Percentiles rank a stretch among this genome's conserved stretches.
Conservation (phyloP, 1,139 yeast species). For the Saccharomyces uvarum region DNA sequence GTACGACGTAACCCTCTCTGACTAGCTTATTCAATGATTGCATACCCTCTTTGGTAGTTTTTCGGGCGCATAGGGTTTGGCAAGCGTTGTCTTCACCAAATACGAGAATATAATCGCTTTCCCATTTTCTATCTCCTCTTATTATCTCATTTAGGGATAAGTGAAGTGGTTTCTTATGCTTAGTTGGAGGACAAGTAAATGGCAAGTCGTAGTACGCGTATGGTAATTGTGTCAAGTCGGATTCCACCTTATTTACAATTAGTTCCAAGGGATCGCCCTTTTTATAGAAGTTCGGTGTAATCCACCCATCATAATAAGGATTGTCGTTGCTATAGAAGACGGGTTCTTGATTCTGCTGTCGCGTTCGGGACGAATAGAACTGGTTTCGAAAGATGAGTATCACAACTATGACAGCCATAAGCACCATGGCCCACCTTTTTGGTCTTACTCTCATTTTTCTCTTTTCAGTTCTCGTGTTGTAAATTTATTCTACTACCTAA, state of each 20-base stretch:
- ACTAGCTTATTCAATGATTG: slow-evolving; percentile 55
- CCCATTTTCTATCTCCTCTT: slow-evolving; percentile 74
- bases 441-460: not conserved
- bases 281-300: slow-evolving; percentile 25
- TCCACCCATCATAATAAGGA: slow-evolving; percentile 17
- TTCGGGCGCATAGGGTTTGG: slow-evolving; percentile 56
- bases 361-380: not conserved
- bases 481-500: not conserved
- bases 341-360: not conserved
- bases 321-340: not conserved
- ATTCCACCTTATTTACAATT: slow-evolving; percentile 68
- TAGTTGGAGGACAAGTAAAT: slow-evolving; percentile 69
- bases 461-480: not conserved
- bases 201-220: slow-evolving; percentile 70
- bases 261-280: slow-evolving; percentile 61
- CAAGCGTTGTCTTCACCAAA: slow-evolving; percentile 64
- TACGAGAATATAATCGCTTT: slow-evolving; percentile 55
- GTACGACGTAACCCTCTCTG: slow-evolving; percentile 63
- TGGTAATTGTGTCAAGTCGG: slow-evolving; percentile 72
- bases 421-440: not conserved
- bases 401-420: not conserved
- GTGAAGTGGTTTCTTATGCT: slow-evolving; percentile 49
- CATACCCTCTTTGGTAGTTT: slow-evolving; percentile 44
- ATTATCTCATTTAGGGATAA: slow-evolving; percentile 70
- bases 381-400: not conserved